Percentiles rank a stretch among this genome's conserved stretches.
phyloP scores from a whole-genome alignment of 1,284 basidiomycete genomes.

The Pseudomicrostroma phylloplanum region DNA sequence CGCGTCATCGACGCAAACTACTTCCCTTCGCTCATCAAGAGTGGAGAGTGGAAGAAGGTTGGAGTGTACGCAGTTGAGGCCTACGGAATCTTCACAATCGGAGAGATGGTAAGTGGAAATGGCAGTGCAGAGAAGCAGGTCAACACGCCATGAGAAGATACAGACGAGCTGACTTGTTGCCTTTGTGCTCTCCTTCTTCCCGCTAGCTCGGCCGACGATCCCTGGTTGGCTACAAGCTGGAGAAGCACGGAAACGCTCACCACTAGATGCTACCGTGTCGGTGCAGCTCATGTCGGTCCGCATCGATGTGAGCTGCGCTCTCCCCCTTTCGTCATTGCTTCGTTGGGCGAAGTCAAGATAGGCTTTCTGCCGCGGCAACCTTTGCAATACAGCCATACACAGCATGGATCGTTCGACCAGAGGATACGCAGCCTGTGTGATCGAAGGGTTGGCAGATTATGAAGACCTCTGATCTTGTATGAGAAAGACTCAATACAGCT shows the following conservation, averaged over 20 bases:
- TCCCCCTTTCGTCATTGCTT: not conserved
- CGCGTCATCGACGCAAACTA: constrained; percentile 64
- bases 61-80: constrained; percentile 82
- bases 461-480: not conserved
- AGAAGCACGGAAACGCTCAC: constrained; percentile 28
- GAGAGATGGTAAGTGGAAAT: constrained; percentile 40
- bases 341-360: not conserved
- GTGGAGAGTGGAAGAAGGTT: constrained; percentile 67
- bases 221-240: constrained; percentile 41
- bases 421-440: not conserved
- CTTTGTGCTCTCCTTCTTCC: not conserved
- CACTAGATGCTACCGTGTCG: not conserved
- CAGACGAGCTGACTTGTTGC: not conserved
- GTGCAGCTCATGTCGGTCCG: not conserved
- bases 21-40: constrained; percentile 65
- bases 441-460: not conserved
- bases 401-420: not conserved
- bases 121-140: not conserved
- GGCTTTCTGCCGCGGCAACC: no score
- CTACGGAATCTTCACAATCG: constrained; percentile 68
- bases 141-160: not conserved
- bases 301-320: not conserved
- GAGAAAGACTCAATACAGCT: not conserved
- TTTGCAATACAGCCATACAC: no score
- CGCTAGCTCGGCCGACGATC: constrained; percentile 31